A percentile compares a stretch with the other conserved stretches of the same genome.
These are phyloP conservation scores for Stemphylium lycopersici DNA, from an alignment of 2,329 filamentous ascomycete genomes.

Conservation along the genomic window DNA sequence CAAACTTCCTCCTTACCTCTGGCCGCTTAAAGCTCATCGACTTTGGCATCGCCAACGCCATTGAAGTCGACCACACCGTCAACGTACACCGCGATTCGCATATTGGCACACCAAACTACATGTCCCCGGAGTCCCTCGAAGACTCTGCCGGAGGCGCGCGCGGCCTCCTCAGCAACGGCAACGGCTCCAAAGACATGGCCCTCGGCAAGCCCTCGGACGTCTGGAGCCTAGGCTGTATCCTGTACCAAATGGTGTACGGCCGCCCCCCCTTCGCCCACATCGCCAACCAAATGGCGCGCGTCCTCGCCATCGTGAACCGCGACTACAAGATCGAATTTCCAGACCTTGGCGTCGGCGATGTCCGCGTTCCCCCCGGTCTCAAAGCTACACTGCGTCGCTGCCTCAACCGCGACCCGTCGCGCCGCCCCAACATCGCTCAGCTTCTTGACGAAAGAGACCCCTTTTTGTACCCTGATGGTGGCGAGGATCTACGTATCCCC, in stretches of 20 bases:
- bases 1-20: conserved; percentile 92
- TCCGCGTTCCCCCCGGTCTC: conserved; percentile 61
- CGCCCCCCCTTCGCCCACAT: conserved; percentile 94
- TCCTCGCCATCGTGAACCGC: conserved; percentile 84
- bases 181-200: conserved; percentile 78
- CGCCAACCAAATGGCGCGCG: conserved; percentile 81
- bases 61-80: conserved; percentile 92
- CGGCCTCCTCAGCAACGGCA: conserved; percentile 48
- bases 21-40: conserved; percentile 95
- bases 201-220: conserved; percentile 95
- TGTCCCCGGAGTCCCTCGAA: conserved; percentile 93
- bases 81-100: conserved; percentile 97
- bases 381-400: conserved; percentile 63
- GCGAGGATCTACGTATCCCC: conserved; percentile 56
- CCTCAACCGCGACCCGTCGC: conserved; percentile 62
- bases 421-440: conserved; percentile 63
- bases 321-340: conserved; percentile 76
- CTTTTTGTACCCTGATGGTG: conserved; percentile 63
- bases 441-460: conserved; percentile 62
- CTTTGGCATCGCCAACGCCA: conserved; percentile 97
- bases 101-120: conserved; percentile 96
- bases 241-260: conserved; percentile 99
- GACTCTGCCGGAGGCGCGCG: conserved; percentile 72
- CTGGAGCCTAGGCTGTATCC: conserved; percentile 93
- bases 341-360: conserved; percentile 69